phyloP scores from a whole-genome alignment of 495 filamentous ascomycete species.

The Thozetella sp. region DNA sequence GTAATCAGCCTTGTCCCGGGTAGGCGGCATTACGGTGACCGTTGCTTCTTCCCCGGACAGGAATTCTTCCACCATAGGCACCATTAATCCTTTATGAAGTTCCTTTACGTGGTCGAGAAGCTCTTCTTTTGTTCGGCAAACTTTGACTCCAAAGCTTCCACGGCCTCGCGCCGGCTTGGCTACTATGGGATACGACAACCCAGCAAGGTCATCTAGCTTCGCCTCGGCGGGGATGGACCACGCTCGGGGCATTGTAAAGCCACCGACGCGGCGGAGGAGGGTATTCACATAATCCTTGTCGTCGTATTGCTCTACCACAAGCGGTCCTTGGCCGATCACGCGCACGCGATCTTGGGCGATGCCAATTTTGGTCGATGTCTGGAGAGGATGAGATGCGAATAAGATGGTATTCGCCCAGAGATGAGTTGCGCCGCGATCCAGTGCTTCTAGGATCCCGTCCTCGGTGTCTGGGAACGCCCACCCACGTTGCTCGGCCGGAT shows the following conservation, averaged over 20 bases:
- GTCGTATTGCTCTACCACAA: slow-evolving; percentile 37
- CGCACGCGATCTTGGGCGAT: slow-evolving; percentile 15
- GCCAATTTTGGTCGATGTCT: slow-evolving; percentile 20
- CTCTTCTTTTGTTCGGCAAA: slow-evolving; percentile 20
- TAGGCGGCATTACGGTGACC: slow-evolving; percentile 41
- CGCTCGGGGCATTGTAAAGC: not conserved
- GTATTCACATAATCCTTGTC: slow-evolving; percentile 39
- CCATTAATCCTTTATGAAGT: slow-evolving; percentile 25
- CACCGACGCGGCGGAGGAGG: slow-evolving; percentile 14
- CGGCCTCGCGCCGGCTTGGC: slow-evolving; percentile 33
- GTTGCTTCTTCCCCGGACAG: slow-evolving; percentile 40
- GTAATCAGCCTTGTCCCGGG: slow-evolving; percentile 15
- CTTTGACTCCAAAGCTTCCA: slow-evolving; percentile 36
- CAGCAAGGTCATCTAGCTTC: not conserved
- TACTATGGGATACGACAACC: slow-evolving; percentile 27
- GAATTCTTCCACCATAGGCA: slow-evolving; percentile 37
- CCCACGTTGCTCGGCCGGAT: slow-evolving; percentile 5
- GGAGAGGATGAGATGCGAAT: slow-evolving; percentile 35
- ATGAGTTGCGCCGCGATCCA: slow-evolving; percentile 33
- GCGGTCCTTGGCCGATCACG: slow-evolving; percentile 36
- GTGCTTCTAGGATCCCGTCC: slow-evolving; percentile 30
- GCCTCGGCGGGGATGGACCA: not conserved
- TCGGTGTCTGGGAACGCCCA: slow-evolving; percentile 41
- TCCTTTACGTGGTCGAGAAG: slow-evolving; percentile 22
- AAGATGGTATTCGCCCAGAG: slow-evolving; percentile 42